phyloP scores from a whole-genome alignment of 106 monocot species.

The Apostasia ramifera region DNA sequence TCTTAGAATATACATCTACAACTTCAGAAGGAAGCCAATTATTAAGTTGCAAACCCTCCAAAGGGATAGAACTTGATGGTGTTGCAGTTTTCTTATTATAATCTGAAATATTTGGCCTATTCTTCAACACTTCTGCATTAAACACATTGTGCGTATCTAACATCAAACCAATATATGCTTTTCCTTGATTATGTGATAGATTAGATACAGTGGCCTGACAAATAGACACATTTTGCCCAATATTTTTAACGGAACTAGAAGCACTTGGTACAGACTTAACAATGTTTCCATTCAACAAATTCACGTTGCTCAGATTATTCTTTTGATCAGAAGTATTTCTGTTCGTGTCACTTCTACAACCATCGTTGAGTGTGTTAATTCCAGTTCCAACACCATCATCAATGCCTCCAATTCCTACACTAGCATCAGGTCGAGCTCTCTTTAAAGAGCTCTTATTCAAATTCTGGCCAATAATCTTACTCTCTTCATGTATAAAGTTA shows the following conservation, averaged over 20 bases:
- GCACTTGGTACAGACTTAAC: constrained; percentile 3
- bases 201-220: not conserved
- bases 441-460: not conserved
- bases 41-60: constrained; percentile 42
- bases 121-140: not conserved
- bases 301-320: not conserved
- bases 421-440: constrained; percentile 3
- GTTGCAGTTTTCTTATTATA: constrained; percentile 25
- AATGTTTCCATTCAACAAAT: constrained; percentile 6
- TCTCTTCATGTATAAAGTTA: constrained; percentile 65
- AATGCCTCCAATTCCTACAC: not conserved
- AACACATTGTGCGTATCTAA: not conserved
- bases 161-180: not conserved
- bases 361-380: not conserved
- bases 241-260: not conserved
- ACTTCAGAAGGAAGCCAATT: constrained; percentile 91
- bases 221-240: not conserved
- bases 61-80: constrained; percentile 55
- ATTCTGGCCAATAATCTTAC: constrained; percentile 11
- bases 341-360: constrained; percentile 2
- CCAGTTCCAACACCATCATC: constrained; percentile 1
- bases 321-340: constrained; percentile 1
- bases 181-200: not conserved
- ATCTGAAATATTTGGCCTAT: constrained; percentile 1
- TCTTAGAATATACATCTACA: constrained; percentile 65